Conservation (phyloP, 1,284 basidiomycete species). For the Blastosporella zonata region DNA sequence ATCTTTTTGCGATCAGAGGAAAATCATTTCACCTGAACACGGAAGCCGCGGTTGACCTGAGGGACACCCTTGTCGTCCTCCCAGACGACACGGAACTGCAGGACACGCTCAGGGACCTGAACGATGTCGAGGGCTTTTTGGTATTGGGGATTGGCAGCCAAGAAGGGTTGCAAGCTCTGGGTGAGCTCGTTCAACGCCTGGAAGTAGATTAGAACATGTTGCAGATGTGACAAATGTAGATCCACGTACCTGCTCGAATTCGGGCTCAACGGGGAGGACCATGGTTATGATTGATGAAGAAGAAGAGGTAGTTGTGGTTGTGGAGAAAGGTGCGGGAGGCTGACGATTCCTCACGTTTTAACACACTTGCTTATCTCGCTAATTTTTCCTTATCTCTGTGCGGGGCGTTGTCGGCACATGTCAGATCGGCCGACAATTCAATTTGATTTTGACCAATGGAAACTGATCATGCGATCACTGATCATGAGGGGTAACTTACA, state of each 20-base stretch:
- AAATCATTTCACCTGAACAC: conserved; percentile 60
- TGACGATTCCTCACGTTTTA: no score
- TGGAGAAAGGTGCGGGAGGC: not conserved
- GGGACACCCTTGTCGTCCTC: conserved; percentile 69
- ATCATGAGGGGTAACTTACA: no score
- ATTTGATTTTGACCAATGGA: no score
- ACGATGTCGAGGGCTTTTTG: conserved; percentile 69
- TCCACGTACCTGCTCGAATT: conserved; percentile 38
- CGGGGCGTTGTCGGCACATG: no score
- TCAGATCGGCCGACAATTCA: no score
- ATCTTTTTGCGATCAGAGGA: not conserved
- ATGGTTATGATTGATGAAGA: conserved; percentile 17
- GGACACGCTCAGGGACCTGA: conserved; percentile 73
- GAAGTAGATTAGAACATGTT: not conserved
- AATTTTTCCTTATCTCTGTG: no score
- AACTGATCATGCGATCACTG: no score
- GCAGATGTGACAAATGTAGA: no score
- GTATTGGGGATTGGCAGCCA: conserved; percentile 70
- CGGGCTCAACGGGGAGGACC: conserved; percentile 36
- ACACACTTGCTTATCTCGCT: no score
- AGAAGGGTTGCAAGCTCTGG: conserved; percentile 64
- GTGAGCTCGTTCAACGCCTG: conserved; percentile 68
- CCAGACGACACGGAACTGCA: conserved; percentile 81
- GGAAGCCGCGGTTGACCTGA: conserved; percentile 76
- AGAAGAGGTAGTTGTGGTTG: not conserved